These are phyloP conservation scores for Fragilariopsis cylindrus DNA, from an alignment of 108 stramenopile species.

Conservation along the genomic window DNA sequence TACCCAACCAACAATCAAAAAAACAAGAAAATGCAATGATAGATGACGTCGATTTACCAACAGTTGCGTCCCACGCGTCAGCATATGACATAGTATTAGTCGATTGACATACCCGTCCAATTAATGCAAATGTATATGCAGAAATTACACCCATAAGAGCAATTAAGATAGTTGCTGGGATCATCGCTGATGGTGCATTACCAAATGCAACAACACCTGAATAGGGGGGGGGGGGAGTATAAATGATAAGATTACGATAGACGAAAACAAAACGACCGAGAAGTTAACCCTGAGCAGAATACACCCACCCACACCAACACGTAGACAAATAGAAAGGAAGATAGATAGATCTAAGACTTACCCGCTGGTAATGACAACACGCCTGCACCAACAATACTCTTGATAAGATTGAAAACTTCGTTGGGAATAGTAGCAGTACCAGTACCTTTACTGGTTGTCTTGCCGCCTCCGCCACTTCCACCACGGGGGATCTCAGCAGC, in stretches of 20 bases:
- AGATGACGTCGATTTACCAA: constrained; percentile 64
- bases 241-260: not conserved
- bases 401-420: constrained; percentile 93
- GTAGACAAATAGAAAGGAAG: constrained; percentile 74
- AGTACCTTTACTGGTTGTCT: constrained; percentile 1
- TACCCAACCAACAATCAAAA: constrained; percentile 72
- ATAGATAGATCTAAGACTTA: constrained; percentile 63
- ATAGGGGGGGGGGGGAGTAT: constrained; percentile 30
- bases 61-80: constrained; percentile 91
- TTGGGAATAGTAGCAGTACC: constrained; percentile 81
- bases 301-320: constrained; percentile 52
- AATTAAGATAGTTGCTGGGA: constrained; percentile 85
- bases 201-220: constrained; percentile 92
- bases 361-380: constrained; percentile 92
- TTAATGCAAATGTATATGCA: constrained; percentile 90
- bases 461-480: constrained; percentile 3
- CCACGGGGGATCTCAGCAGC: constrained; percentile 29
- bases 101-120: constrained; percentile 75
- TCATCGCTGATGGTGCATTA: constrained; percentile 84
- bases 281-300: constrained; percentile 39
- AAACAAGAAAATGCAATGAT: constrained; percentile 79
- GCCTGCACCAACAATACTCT: constrained; percentile 92
- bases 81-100: constrained; percentile 80
- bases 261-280: constrained; percentile 5
- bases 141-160: constrained; percentile 74